These are phyloP conservation scores for Tuber microsphaerosporum DNA, from an alignment of 495 filamentous ascomycete genomes.

Conservation along the genomic window DNA sequence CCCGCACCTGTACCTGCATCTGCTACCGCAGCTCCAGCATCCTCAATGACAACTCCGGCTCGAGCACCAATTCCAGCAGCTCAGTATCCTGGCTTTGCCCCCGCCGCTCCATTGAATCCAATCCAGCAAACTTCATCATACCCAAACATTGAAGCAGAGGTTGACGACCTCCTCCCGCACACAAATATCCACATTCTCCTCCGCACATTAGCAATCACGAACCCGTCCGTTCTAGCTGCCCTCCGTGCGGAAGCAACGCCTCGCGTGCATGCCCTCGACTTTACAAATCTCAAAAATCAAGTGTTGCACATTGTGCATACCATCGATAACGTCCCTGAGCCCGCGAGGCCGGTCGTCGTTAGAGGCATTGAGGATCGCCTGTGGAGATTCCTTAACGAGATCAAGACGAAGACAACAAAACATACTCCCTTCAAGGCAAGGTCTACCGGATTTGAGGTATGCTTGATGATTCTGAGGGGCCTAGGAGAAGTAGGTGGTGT, in stretches of 20 bases:
- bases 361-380: not conserved
- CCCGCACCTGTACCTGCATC: not conserved
- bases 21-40: not conserved
- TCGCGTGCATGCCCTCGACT: not conserved
- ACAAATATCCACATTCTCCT: not conserved
- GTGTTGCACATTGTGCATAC: not conserved
- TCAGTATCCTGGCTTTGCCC: not conserved
- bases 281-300: not conserved
- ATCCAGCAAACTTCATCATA: not conserved
- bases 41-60: not conserved
- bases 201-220: not conserved
- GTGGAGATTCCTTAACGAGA: not conserved
- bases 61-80: not conserved
- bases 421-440: not conserved
- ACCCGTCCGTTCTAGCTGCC: not conserved
- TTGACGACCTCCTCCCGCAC: constrained; percentile 2
- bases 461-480: not conserved
- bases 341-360: not conserved
- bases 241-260: not conserved
- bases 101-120: not conserved
- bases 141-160: constrained; percentile 2
- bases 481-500: not conserved
- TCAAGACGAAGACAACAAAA: not conserved
- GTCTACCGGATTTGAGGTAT: constrained; percentile 1
- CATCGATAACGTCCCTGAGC: not conserved